These are phyloP conservation scores for Hypoxylon cercidicola DNA, from an alignment of 495 filamentous ascomycete species.

Conservation along the genomic window DNA sequence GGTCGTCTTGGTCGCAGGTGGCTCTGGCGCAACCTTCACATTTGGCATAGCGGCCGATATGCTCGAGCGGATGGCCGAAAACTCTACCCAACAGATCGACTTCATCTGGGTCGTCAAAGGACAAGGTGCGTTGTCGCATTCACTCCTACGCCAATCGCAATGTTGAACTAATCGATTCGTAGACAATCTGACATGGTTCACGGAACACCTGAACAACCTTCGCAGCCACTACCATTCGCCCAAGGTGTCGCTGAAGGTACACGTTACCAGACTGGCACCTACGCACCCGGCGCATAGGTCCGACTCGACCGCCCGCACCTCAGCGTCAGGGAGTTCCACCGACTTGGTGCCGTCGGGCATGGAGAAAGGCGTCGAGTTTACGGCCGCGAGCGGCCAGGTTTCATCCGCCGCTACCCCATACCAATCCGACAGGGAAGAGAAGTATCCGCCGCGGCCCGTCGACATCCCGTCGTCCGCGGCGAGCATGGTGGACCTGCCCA, in stretches of 20 bases:
- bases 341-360: constrained; percentile 5
- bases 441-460: constrained; percentile 1
- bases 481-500: constrained; percentile 27
- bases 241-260: constrained; percentile 58
- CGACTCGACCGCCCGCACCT: constrained; percentile 7
- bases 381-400: constrained; percentile 17
- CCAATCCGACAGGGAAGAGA: constrained; percentile 34
- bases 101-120: constrained; percentile 66
- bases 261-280: constrained; percentile 50
- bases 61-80: constrained; percentile 55
- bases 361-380: constrained; percentile 23
- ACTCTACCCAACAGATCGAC: constrained; percentile 57
- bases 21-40: constrained; percentile 67
- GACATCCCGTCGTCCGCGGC: constrained; percentile 17
- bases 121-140: constrained; percentile 53
- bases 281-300: neutral
- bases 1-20: constrained; percentile 67
- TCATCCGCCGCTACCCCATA: constrained; percentile 39
- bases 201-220: constrained; percentile 58
- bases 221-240: constrained; percentile 53
- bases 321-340: constrained; percentile 22
- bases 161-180: constrained; percentile 30
- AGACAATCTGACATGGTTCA: constrained; percentile 64
- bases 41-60: constrained; percentile 64
- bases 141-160: neutral